Evolutionary conservation across 192 early-diverging fungal genomes (phyloP), one percentile per base, ranked within the genome.

Genomic region (Coemansia asiatica): DNA sequence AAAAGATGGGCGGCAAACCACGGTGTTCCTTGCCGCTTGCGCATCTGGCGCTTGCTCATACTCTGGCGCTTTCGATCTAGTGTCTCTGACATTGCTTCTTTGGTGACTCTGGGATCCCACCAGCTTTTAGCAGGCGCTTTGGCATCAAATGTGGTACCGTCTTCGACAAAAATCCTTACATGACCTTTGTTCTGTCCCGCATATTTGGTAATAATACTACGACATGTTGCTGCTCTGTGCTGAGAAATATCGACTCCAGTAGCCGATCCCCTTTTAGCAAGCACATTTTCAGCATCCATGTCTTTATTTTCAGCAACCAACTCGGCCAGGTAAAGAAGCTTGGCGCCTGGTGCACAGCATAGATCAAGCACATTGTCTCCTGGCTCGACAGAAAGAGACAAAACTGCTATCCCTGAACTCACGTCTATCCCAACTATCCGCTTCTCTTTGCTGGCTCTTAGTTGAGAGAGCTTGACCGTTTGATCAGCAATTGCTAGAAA

Each of bases 341-440:
- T 98, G 23, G 88, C 90, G 0, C 97, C 93, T 54, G 94, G 91
- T 2, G 92, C 92, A 61, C 88, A 93, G 64, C 92, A 97, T 26
- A 94, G 81, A 64, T 95, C 97, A 16, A 98, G 83, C 2, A 97
- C 89, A 69, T 97, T 91, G 58, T 98, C 90, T 40, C 89, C 82
- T 0, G 85, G 81, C 9, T 87, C 53, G 0, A 95, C 72, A 1
- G 85, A 86, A 16, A 98, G 78, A 4, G 95, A 90, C 29, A 86
- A 67, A 0, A 91, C 92, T 0, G 95, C 94, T 1, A 96, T 83
- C 0, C 88, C 96, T 2, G 93, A 95, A 61, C 92, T 88, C 18
- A 94, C 76, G 71, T 95, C 93, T 61, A 95, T 90, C 16, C 91
- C 91, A 61, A 87, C 82, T 19, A 92, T 80, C 44, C 74, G 69